A percentile compares a stretch with the other conserved stretches of the same genome.
These are phyloP conservation scores for Ceratocystiopsis sp. DNA, from an alignment of 2,329 filamentous ascomycete species.

Conservation along the genomic window DNA sequence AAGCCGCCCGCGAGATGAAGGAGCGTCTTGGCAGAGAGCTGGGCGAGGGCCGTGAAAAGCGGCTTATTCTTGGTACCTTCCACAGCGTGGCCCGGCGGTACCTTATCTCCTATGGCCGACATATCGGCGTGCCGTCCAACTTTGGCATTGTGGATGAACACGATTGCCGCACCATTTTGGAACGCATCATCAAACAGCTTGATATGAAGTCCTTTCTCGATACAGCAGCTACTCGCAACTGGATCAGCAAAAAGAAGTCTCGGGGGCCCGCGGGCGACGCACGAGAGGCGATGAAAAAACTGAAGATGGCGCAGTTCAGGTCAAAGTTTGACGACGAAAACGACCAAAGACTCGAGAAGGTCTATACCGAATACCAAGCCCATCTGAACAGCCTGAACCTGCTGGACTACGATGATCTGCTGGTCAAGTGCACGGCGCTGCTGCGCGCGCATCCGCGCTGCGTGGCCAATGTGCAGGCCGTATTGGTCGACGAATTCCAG, in stretches of 20 bases:
- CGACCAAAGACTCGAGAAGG: no score
- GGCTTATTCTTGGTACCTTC: slow-evolving; percentile 79
- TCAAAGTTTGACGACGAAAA: no score
- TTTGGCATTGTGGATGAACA: slow-evolving; percentile 82
- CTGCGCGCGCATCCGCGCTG: slow-evolving; percentile 58
- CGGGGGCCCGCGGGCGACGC: slow-evolving; percentile 26
- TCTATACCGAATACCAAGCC: slow-evolving; percentile 59
- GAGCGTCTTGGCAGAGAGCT: slow-evolving; percentile 66
- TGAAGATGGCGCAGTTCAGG: slow-evolving; percentile 8
- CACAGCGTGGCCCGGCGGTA: slow-evolving; percentile 85
- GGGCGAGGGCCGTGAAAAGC: slow-evolving; percentile 57
- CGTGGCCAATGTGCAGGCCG: slow-evolving; percentile 75
- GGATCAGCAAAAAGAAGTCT: slow-evolving; percentile 56
- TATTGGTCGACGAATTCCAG: slow-evolving; percentile 94
- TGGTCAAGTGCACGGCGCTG: slow-evolving; percentile 68
- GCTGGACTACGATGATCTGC: slow-evolving; percentile 85
- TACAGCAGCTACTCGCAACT: slow-evolving; percentile 48
- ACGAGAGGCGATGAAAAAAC: slow-evolving; percentile 22
- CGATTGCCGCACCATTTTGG: slow-evolving; percentile 65
- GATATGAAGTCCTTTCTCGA: slow-evolving; percentile 36
- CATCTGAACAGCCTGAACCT: slow-evolving; percentile 62
- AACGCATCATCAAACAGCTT: slow-evolving; percentile 64
- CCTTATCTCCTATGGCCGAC: slow-evolving; percentile 63
- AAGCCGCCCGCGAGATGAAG: slow-evolving; percentile 87
- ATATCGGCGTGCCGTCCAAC: slow-evolving; percentile 64